Conservation (phyloP, 352 stramenopile genomes). For the Thalassiosira ordinaria region DNA sequence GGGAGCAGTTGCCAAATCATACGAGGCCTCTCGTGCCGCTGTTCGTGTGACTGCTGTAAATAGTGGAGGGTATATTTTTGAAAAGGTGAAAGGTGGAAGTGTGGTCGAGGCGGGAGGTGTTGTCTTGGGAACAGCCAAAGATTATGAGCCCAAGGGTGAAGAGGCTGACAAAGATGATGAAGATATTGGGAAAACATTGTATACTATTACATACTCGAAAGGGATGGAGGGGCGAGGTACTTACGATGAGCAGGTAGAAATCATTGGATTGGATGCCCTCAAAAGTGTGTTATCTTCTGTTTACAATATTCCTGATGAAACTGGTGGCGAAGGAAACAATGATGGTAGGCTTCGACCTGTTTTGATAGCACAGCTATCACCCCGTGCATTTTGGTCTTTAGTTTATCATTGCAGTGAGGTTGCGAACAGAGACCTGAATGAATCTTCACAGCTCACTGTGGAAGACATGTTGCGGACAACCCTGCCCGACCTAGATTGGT, state of each 20-base stretch:
- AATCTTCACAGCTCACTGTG: conserved; percentile 23
- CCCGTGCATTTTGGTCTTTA: conserved; percentile 77
- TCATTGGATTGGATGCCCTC: conserved; percentile 66
- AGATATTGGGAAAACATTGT: conserved; percentile 23
- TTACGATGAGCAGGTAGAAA: conserved; percentile 72
- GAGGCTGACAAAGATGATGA: conserved; percentile 5
- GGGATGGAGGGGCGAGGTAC: conserved; percentile 70
- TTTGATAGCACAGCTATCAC: conserved; percentile 74
- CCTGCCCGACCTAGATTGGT: conserved; percentile 76
- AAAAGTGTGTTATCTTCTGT: conserved; percentile 67
- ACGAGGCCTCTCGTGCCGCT: conserved; percentile 71
- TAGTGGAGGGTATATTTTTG: conserved; percentile 35
- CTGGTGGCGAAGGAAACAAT: conserved; percentile 7
- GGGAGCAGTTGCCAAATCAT: conserved; percentile 70
- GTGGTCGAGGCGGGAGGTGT: conserved; percentile 37
- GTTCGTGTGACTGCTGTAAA: conserved; percentile 69
- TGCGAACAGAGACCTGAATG: not conserved
- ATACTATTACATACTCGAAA: conserved; percentile 65
- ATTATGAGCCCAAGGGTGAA: conserved; percentile 27
- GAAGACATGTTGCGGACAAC: conserved; percentile 58
- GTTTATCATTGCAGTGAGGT: conserved; percentile 53
- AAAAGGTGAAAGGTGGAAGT: conserved; percentile 32
- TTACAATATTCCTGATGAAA: conserved; percentile 42
- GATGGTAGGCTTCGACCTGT: conserved; percentile 66
- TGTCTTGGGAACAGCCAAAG: conserved; percentile 34